Conservation (phyloP, 306 rosid genomes). For the Vicia villosa region DNA sequence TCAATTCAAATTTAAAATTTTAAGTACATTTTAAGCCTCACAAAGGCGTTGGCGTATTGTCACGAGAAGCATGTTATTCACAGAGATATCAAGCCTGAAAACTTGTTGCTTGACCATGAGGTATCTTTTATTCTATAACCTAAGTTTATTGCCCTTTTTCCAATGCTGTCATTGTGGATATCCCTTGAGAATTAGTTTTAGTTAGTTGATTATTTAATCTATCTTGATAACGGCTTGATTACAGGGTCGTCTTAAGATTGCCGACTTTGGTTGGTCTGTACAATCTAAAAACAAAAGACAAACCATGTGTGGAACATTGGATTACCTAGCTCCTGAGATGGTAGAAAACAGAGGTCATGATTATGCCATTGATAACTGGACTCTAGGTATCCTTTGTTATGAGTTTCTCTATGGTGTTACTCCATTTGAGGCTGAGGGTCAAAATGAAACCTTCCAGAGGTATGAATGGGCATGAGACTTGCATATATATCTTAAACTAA, state of each 20-base stretch:
- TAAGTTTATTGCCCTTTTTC: not conserved
- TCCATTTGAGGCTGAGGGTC: constrained; percentile 91
- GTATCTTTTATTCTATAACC: constrained; percentile 35
- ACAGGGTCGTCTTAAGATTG: constrained; percentile 89
- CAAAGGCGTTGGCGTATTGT: constrained; percentile 84
- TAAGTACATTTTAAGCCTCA: constrained; percentile 77
- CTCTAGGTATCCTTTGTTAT: constrained; percentile 82
- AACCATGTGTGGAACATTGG: constrained; percentile 96
- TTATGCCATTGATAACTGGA: constrained; percentile 88
- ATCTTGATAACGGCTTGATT: constrained; percentile 16
- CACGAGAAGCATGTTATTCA: constrained; percentile 94
- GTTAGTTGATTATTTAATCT: not conserved
- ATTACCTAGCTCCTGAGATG: constrained; percentile 93
- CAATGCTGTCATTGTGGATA: not conserved
- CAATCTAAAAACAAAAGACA: constrained; percentile 75
- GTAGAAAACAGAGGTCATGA: constrained; percentile 88
- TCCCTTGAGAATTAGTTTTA: not conserved
- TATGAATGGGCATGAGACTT: not conserved
- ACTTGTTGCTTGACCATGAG: constrained; percentile 86
- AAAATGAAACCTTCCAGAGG: constrained; percentile 82
- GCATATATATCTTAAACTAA: not conserved
- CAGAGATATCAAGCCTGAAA: constrained; percentile 93
- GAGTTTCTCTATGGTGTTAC: constrained; percentile 88
- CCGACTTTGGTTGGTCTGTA: constrained; percentile 96
- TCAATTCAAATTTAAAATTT: constrained; percentile 27